phyloP scores from a whole-genome alignment of 129 eudicot genomes.

The Centaurea solstitialis region DNA sequence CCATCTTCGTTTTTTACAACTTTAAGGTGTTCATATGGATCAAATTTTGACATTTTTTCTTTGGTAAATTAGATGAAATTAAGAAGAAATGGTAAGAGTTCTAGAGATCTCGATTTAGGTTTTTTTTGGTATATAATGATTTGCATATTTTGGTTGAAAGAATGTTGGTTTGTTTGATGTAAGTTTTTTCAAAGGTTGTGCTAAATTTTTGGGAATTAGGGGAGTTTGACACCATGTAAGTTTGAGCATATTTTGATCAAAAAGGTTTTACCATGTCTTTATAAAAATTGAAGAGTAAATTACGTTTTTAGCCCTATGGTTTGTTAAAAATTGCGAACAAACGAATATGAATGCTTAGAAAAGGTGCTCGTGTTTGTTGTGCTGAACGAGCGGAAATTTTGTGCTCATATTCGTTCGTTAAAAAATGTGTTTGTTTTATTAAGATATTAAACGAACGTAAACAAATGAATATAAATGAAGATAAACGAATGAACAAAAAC shows the following conservation, averaged over 20 bases:
- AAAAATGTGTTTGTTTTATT: too few species aligned
- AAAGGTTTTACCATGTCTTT: constrained; percentile 10
- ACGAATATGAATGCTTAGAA: too few species aligned
- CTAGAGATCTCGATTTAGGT: background rate
- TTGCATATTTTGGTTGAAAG: background rate
- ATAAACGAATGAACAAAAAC: too few species aligned
- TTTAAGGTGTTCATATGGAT: constrained; percentile 80
- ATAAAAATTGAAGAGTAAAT: background rate
- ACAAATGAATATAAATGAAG: too few species aligned
- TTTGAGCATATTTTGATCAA: background rate
- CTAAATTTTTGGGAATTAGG: constrained; percentile 18
- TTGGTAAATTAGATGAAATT: background rate
- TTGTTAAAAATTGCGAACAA: too few species aligned
- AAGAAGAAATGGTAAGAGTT: background rate
- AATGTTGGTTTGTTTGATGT: constrained; percentile 5
- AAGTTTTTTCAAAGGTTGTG: constrained; percentile 24
- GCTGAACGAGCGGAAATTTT: too few species aligned
- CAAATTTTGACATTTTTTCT: constrained; percentile 58
- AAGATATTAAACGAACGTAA: too few species aligned
- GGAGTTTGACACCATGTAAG: constrained; percentile 16
- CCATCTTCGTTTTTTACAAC: constrained; percentile 60
- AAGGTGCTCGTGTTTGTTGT: too few species aligned
- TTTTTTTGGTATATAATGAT: constrained; percentile 7
- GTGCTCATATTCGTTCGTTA: too few species aligned
- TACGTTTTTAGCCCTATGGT: too few species aligned